Base-by-base conservation (phyloP, 371 early-diverging fungal genomes). In the Rhizopus arrhizus region DNA sequence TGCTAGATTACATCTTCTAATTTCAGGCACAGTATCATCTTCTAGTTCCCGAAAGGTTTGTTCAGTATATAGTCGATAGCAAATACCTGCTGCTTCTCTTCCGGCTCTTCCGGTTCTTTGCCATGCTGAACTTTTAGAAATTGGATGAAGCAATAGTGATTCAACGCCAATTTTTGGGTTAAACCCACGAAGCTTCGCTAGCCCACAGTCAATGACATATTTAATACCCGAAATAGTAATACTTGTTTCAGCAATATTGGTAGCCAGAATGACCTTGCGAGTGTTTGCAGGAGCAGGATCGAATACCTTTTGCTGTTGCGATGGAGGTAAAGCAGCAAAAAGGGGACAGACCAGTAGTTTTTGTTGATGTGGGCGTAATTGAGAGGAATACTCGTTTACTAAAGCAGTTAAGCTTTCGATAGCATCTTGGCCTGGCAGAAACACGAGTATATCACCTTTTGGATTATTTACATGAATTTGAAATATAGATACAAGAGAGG, bases 171-270 rank as follows among this genome's bases (percentile, higher is more conserved):
- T 87, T 36, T 95, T 88, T 40, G 98, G 96, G 74, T 97, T 95
- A 74, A 93, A 95, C 28, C 94, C 96, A 77, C 96, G 97, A 64
- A 95, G 90, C 71, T 99, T 99, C 7, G 96, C 86, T 58, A 98
- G 89, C 0, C 99, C 99, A 41, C 95, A 94, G 68, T 99, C 99
- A 38, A 99, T 88, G 41, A 99, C 99, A 78, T 98, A 99, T 22
- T 91, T 93, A 53, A 99, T 93, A 38, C 97, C 96, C 62, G 96
- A 95, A 58, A 99, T 99, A 3, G 99, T 99, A 53, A 99, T 85
- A 50, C 96, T 96, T 2, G 99, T 99, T 79, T 99, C 99, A 11
- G 99, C 98, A 75, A 99, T 93, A 72, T 99, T 99, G 42, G 99
- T 93, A 2, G 98, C 89, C 8, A 99, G 85, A 32, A 99, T 93